Percentiles rank a stretch among this genome's conserved stretches.
Conservation (phyloP, 306 rosid genomes). For the Astragalus membranaceus region DNA sequence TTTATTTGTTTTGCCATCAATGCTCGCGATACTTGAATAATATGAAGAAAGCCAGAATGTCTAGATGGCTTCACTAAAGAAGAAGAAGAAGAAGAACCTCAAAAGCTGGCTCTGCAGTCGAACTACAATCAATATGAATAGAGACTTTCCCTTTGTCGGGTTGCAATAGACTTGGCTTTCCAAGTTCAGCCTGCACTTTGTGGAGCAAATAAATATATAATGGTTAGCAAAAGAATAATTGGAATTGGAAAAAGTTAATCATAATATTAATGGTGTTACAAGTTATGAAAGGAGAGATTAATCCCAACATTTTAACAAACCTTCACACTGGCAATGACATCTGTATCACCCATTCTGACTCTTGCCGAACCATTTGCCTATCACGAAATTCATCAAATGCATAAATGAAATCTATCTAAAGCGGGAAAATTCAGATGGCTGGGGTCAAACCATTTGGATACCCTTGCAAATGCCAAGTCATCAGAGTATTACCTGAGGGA, state of each 20-base stretch:
- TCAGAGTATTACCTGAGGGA: constrained; percentile 53
- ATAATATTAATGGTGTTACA: not conserved
- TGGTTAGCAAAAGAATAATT: constrained; percentile 6
- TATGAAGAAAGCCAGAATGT: constrained; percentile 5
- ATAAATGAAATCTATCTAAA: not conserved
- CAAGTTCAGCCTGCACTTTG: constrained; percentile 85
- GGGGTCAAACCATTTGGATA: not conserved
- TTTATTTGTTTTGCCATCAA: not conserved
- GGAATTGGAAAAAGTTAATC: not conserved
- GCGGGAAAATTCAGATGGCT: not conserved
- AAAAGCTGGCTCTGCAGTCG: constrained; percentile 66
- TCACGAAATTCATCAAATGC: constrained; percentile 16
- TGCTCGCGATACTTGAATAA: not conserved
- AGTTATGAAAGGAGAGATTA: not conserved
- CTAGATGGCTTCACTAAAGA: constrained; percentile 4
- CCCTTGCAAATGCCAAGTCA: not conserved
- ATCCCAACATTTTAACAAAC: constrained; percentile 32
- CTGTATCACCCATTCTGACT: constrained; percentile 72
- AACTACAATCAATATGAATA: constrained; percentile 68
- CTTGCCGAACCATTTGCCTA: constrained; percentile 90
- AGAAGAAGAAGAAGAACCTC: constrained; percentile 41
- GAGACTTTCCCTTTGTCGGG: constrained; percentile 75
- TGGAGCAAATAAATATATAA: constrained; percentile 10
- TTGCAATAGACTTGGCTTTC: constrained; percentile 60
- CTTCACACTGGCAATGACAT: constrained; percentile 86